Conservation (phyloP, 306 rosid species). For the Pyrus betulifolia region DNA sequence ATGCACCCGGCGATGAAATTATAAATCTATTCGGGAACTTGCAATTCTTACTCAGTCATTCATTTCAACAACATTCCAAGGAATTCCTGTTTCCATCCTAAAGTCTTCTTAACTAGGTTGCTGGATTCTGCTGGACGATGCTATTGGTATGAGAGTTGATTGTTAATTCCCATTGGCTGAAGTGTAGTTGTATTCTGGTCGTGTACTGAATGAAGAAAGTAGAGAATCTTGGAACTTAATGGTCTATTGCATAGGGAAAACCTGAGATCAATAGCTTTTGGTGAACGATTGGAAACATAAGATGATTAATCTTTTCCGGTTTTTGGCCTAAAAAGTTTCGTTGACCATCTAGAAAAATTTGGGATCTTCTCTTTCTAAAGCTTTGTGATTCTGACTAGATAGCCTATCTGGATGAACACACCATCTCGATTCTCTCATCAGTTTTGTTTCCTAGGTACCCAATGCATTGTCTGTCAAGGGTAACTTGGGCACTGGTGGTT, state of each 20-base stretch:
- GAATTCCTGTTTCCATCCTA: not conserved
- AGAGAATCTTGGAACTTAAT: not conserved
- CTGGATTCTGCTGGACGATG: not conserved
- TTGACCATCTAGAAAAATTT: not conserved
- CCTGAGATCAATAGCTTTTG: not conserved
- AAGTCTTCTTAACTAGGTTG: not conserved
- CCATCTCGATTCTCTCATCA: not conserved
- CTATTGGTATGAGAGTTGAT: not conserved
- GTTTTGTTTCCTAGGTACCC: slow-evolving; percentile 1
- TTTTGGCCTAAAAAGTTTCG: not conserved
- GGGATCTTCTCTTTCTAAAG: not conserved
- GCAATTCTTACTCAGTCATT: not conserved
- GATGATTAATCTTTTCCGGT: not conserved
- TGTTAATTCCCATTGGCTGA: not conserved
- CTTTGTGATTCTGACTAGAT: not conserved
- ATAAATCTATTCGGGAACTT: not conserved
- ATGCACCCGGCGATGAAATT: not conserved
- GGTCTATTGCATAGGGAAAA: not conserved
- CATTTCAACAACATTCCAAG: not conserved
- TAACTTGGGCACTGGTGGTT: not conserved
- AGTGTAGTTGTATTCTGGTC: not conserved
- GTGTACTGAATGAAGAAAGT: not conserved
- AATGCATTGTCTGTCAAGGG: not conserved
- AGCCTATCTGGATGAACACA: not conserved
- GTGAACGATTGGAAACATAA: not conserved